phyloP scores from a whole-genome alignment of 192 early-diverging fungal species.

The Radiomyces spectabilis region DNA sequence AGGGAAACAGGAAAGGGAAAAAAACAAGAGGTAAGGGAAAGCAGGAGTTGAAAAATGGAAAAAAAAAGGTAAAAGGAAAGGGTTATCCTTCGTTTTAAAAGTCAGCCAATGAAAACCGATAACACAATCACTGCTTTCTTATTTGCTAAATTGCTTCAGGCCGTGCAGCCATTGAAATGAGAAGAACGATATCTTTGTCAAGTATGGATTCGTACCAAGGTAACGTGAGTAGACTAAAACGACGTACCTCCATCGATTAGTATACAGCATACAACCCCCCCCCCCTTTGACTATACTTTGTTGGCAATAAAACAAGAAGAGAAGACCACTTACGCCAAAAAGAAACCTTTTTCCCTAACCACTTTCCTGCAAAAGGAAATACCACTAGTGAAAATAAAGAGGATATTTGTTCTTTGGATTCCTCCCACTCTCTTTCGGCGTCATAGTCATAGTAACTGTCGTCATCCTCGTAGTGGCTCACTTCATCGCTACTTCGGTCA shows the following conservation, averaged over 20 bases:
- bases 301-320: neutral
- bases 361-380: conserved; percentile 43
- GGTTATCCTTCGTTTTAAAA: too few relatives aligned
- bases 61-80: conserved; percentile 3
- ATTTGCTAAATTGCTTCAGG: neutral
- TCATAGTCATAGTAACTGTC: conserved; percentile 20
- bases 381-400: conserved; percentile 41
- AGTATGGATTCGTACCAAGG: too few relatives aligned
- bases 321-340: conserved; percentile 35
- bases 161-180: conserved; percentile 1
- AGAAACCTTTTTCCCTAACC: conserved; percentile 41
- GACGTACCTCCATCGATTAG: neutral
- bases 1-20: neutral
- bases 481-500: conserved; percentile 10
- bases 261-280: too few relatives aligned
- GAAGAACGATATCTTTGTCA: neutral
- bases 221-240: conserved; percentile 3
- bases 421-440: conserved; percentile 46
- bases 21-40: neutral
- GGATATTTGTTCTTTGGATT: conserved; percentile 40
- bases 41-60: neutral
- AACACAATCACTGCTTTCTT: too few relatives aligned
- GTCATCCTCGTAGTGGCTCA: conserved; percentile 5
- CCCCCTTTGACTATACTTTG: too few relatives aligned
- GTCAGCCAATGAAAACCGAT: neutral